Percentiles rank a stretch among this genome's conserved stretches.
Conservation (phyloP, 73 alveolate genomes). For the Paramecium bursaria region DNA sequence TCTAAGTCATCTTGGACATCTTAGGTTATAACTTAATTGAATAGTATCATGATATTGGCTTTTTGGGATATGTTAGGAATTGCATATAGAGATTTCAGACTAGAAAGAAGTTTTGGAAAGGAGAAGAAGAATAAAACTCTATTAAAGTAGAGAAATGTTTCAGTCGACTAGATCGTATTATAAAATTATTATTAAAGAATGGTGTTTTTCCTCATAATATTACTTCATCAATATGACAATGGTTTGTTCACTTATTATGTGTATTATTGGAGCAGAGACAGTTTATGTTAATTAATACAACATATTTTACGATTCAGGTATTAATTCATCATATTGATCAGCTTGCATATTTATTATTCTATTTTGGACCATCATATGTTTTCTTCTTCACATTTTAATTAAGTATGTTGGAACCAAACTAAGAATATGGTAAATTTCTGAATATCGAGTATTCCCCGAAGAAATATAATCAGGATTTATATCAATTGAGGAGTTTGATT, state of each 20-base stretch:
- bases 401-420: neutral
- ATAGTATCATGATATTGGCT: conserved; percentile 59
- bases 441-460: conserved; percentile 9
- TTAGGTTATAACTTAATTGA: conserved; percentile 58
- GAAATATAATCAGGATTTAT: conserved; percentile 17
- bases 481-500: conserved; percentile 3
- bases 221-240: conserved; percentile 15
- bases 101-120: conserved; percentile 42
- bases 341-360: conserved; percentile 36
- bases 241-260: neutral
- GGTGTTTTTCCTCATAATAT: conserved; percentile 56
- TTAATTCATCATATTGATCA: neutral
- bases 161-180: conserved; percentile 2
- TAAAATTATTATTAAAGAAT: neutral
- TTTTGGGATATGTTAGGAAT: conserved; percentile 41
- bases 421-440: conserved; percentile 19
- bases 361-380: conserved; percentile 22
- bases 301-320: conserved; percentile 50
- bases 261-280: conserved; percentile 1
- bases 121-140: neutral
- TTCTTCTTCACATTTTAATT: conserved; percentile 3
- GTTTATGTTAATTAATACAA: conserved; percentile 6
- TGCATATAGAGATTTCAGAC: conserved; percentile 43
- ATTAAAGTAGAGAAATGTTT: neutral
- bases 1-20: conserved; percentile 42